Percentiles rank a stretch among this genome's conserved stretches.
phyloP scores from a whole-genome alignment of 176 grass and related monocot genomes.

The Oryza australiensis region DNA sequence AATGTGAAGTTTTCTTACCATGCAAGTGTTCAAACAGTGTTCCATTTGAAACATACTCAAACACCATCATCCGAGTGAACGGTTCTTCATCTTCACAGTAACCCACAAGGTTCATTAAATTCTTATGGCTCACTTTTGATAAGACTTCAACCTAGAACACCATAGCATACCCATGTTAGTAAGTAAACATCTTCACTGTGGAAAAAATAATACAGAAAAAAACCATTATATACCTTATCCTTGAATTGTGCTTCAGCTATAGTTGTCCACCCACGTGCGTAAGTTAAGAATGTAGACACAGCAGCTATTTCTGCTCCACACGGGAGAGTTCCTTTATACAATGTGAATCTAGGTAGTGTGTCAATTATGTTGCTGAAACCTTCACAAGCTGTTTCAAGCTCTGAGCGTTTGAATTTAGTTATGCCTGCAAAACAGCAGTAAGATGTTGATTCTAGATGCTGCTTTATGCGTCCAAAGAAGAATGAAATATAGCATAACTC shows the following conservation, averaged over 20 bases:
- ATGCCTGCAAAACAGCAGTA: constrained; percentile 53
- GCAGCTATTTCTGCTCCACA: constrained; percentile 86
- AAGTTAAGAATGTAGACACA: constrained; percentile 47
- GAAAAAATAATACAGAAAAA: constrained; percentile 16
- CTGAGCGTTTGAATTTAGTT: constrained; percentile 51
- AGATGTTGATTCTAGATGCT: constrained; percentile 3
- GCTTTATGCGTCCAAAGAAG: constrained; percentile 4
- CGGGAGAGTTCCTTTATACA: constrained; percentile 93
- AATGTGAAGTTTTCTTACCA: constrained; percentile 51
- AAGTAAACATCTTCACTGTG: background rate
- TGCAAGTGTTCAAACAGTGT: constrained; percentile 87
- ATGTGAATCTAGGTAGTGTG: constrained; percentile 45
- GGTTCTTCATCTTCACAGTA: constrained; percentile 90
- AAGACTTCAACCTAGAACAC: constrained; percentile 57
- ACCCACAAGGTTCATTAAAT: constrained; percentile 87
- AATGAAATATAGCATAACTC: background rate
- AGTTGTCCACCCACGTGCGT: constrained; percentile 54
- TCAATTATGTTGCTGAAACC: constrained; percentile 85
- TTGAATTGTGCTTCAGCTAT: constrained; percentile 64
- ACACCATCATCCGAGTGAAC: constrained; percentile 87
- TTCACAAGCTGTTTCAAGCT: constrained; percentile 86
- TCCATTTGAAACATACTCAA: constrained; percentile 89
- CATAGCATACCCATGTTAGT: constrained; percentile 20
- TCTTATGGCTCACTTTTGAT: constrained; percentile 75
- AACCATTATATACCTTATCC: constrained; percentile 56